These are phyloP conservation scores for Wallacemonas sp. DNA, from an alignment of 208 protist genomes.

Conservation along the genomic window DNA sequence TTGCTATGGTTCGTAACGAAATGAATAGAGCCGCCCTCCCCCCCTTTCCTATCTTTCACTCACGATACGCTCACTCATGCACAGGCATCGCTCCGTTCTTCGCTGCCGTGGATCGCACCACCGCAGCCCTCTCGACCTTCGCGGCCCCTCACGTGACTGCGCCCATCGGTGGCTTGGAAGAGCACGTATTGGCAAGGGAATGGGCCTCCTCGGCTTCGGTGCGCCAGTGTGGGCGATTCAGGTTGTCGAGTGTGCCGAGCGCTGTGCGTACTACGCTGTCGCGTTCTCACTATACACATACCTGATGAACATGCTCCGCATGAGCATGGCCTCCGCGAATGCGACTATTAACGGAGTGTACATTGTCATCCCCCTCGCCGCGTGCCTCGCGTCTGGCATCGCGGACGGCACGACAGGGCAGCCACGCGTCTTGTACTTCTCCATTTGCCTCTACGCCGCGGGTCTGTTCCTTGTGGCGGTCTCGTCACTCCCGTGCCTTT, in stretches of 20 bases:
- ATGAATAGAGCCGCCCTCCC: no score
- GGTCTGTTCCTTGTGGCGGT: constrained; percentile 35
- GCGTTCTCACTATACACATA: constrained; percentile 71
- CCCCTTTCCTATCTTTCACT: neutral
- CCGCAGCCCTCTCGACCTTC: no score
- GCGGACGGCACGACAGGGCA: constrained; percentile 47
- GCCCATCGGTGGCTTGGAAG: no score
- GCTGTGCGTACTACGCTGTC: constrained; percentile 61
- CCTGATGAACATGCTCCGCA: constrained; percentile 49
- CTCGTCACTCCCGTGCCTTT: constrained; percentile 45
- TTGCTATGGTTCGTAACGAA: no score
- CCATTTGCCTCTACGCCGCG: constrained; percentile 27
- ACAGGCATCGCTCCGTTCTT: no score
- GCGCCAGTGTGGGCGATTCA: constrained; percentile 39
- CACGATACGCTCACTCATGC: no score
- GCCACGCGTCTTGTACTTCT: constrained; percentile 25
- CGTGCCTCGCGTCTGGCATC: constrained; percentile 49
- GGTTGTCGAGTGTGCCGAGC: constrained; percentile 60
- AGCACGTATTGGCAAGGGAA: no score
- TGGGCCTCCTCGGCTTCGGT: constrained; percentile 32
- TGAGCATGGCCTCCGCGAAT: constrained; percentile 28
- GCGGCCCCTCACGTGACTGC: no score
- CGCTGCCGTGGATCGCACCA: no score
- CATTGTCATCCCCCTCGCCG: constrained; percentile 42
- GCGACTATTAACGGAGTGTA: constrained; percentile 54